phyloP scores from a whole-genome alignment of 441 rosid genomes.

The Viola pubescens region DNA sequence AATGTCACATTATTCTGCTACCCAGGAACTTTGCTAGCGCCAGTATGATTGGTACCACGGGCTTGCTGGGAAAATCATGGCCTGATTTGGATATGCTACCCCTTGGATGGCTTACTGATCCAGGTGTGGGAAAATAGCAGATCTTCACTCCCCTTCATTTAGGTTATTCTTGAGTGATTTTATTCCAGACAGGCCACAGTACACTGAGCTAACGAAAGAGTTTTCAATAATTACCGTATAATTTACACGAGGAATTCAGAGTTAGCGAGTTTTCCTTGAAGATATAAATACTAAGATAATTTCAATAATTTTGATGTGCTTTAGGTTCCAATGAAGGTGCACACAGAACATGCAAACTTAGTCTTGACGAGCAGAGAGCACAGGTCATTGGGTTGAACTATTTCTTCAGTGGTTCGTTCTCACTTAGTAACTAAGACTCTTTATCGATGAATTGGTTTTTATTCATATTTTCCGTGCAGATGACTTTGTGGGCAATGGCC shows the following conservation, averaged over 20 bases:
- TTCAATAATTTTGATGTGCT: constrained; percentile 19
- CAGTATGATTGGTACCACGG: constrained; percentile 54
- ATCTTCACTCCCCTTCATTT: constrained; percentile 9
- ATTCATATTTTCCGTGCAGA: constrained; percentile 33
- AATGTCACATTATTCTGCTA: constrained; percentile 10
- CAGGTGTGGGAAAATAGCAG: constrained; percentile 34
- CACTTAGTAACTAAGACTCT: constrained; percentile 6
- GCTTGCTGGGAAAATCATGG: constrained; percentile 77
- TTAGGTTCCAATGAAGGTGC: constrained; percentile 74
- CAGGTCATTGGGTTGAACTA: constrained; percentile 35
- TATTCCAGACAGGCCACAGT: not conserved
- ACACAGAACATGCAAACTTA: constrained; percentile 60
- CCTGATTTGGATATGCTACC: constrained; percentile 93
- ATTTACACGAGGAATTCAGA: not conserved
- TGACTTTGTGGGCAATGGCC: constrained; percentile 91
- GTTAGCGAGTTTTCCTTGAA: not conserved
- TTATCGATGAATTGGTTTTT: constrained; percentile 4
- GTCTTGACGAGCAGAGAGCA: constrained; percentile 58
- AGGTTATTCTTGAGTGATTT: constrained; percentile 4
- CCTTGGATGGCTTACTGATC: constrained; percentile 85
- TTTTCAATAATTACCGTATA: not conserved
- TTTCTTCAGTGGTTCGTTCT: not conserved
- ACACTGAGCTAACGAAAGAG: not conserved
- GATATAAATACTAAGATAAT: constrained; percentile 4
- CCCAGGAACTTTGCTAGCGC: constrained; percentile 59